Conservation (phyloP, 306 rosid genomes). For the Vigna radiata region DNA sequence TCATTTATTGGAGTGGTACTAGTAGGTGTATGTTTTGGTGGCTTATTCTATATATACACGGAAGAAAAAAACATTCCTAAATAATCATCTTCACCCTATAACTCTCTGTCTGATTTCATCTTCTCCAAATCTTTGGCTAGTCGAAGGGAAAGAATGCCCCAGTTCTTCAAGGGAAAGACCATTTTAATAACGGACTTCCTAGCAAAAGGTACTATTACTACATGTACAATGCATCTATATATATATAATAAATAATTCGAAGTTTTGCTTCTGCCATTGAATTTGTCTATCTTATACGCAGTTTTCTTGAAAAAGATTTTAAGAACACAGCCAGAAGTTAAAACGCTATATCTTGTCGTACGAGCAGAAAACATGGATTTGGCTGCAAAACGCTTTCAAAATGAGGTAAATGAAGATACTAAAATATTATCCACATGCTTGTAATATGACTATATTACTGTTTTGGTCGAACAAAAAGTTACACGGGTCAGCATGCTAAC, state of each 20-base stretch:
- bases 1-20: no score
- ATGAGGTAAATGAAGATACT: conserved; percentile 47
- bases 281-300: conserved; percentile 19
- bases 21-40: no score
- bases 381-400: conserved; percentile 56
- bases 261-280: not conserved
- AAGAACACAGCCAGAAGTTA: conserved; percentile 62
- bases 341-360: conserved; percentile 66
- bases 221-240: not conserved
- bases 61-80: no score
- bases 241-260: not conserved
- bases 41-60: no score
- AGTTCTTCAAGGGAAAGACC: conserved; percentile 31
- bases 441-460: no score
- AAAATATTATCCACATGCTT: no score
- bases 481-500: no score
- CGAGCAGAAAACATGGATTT: conserved; percentile 53
- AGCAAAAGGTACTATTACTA: conserved; percentile 45
- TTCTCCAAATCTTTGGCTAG: no score
- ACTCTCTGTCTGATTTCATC: no score
- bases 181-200: conserved; percentile 46
- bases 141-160: no score
- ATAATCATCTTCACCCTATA: no score
- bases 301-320: conserved; percentile 75
- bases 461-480: no score